phyloP scores from a whole-genome alignment of 2,329 filamentous ascomycete species.

The Stagonosporopsis rhizophila region DNA sequence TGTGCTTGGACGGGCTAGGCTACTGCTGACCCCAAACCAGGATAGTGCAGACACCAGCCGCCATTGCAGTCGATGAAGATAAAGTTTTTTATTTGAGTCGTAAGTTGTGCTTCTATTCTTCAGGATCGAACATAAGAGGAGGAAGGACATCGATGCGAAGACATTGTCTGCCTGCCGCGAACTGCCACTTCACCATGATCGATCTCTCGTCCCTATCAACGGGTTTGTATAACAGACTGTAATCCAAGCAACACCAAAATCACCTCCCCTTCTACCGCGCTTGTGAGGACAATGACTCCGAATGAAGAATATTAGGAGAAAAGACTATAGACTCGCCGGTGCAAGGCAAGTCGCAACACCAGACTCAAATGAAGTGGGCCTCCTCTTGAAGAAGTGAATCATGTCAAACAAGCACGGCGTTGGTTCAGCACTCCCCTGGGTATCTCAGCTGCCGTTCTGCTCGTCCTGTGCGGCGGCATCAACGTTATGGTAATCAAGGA shows the following conservation, averaged over 20 bases:
- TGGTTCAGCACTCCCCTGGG: slow-evolving; percentile 14
- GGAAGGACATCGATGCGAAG: slow-evolving; percentile 10
- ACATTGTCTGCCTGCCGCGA: slow-evolving; percentile 10
- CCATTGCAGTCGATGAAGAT: neutral
- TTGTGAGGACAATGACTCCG: slow-evolving; percentile 20
- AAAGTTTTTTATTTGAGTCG: neutral
- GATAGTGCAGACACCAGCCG: slow-evolving; percentile 1
- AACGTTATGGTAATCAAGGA: slow-evolving; percentile 97
- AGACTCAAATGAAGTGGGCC: slow-evolving; percentile 20
- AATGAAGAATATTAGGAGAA: slow-evolving; percentile 28
- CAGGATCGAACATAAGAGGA: slow-evolving; percentile 20
- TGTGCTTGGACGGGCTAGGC: neutral
- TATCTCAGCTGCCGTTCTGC: slow-evolving; percentile 44
- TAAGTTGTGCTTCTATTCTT: slow-evolving; percentile 19
- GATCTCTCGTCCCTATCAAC: slow-evolving; percentile 6
- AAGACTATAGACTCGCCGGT: slow-evolving; percentile 25
- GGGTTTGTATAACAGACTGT: slow-evolving; percentile 5
- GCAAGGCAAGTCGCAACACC: slow-evolving; percentile 24
- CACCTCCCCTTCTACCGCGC: slow-evolving; percentile 27
- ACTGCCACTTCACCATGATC: slow-evolving; percentile 17
- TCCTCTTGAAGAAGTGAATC: slow-evolving; percentile 22
- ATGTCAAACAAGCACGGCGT: slow-evolving; percentile 20
- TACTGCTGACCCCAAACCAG: neutral
- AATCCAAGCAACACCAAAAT: slow-evolving; percentile 20
- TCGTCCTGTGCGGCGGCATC: slow-evolving; percentile 65